phyloP scores from a whole-genome alignment of 768 basidiomycete species.

The Termitomyces bulborhizus region DNA sequence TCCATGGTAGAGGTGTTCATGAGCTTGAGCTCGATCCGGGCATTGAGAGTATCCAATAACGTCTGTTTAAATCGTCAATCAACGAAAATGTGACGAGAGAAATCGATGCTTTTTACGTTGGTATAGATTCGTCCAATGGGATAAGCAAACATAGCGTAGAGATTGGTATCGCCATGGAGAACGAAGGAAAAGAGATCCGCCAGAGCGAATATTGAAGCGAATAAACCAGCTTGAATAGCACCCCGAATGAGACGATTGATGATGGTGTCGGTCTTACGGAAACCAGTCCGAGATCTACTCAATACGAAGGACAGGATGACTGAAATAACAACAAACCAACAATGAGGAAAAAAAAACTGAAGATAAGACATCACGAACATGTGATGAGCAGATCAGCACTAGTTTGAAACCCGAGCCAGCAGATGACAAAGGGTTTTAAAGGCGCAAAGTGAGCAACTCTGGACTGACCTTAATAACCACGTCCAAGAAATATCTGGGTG shows the following conservation, averaged over 20 bases:
- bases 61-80: conserved; percentile 22
- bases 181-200: conserved; percentile 39
- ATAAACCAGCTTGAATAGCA: conserved; percentile 48
- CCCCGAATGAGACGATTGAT: conserved; percentile 50
- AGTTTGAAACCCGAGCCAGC: conserved; percentile 43
- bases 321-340: conserved; percentile 1
- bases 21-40: conserved; percentile 28
- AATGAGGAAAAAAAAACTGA: neutral
- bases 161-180: conserved; percentile 26
- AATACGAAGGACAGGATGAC: conserved; percentile 26
- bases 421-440: conserved; percentile 35
- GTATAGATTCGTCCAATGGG: conserved; percentile 32
- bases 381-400: conserved; percentile 39
- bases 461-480: neutral
- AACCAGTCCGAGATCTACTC: conserved; percentile 41
- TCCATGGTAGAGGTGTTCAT: conserved; percentile 17
- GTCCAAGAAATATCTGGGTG: neutral
- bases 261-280: conserved; percentile 43
- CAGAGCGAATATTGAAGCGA: conserved; percentile 45
- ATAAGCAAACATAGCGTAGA: conserved; percentile 21
- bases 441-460: conserved; percentile 37
- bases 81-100: neutral
- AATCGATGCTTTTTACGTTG: conserved; percentile 23
- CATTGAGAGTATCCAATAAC: conserved; percentile 36
- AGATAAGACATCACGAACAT: conserved; percentile 20